Base-by-base conservation (phyloP, 164 flowering plant species). In the Aristolochia contorta region DNA sequence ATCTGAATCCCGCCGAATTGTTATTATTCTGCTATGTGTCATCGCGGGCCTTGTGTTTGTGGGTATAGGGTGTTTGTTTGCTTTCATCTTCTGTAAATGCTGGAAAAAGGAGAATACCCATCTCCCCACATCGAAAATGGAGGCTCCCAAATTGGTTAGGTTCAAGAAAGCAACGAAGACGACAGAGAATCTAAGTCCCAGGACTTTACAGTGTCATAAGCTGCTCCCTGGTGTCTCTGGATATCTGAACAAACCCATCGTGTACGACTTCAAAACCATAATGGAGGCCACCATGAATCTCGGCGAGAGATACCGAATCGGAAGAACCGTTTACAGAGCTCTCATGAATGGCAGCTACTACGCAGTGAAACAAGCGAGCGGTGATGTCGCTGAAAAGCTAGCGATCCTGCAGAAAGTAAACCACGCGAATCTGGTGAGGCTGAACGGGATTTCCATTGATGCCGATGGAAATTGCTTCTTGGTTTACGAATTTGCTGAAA, bases 401-500 rank as follows among this genome's bases (percentile, higher is more conserved):
- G 76, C 74, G 69, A 81, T 84, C 32, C 52, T 84, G 58, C 94
- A 79, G 74, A 86, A 75, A 62, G 78, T 84, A 15, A 84, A 79
- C 63, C 93, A 84, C 65, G 81, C 69, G 24, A 87, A 84, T 73
- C 72, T 87, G 56, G 80, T 84, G 57, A 80, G 78, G 56, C 49
- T 84, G 54, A 68, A 77, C 49, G 88, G 88, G 16, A 27, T 80
- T 19, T 81, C 86, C 9, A 69, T 74, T 1, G 80, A 68, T 46
- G 37, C 41, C 21, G 72, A 71, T 57, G 79, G 80, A 18, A 68
- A 52, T 54, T 53, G 69, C 59, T 87, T 78, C 67, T 65, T 87
- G 69, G 84, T 84, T 33, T 81, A 78, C 61, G 85, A 85, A 71
- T 80, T 71, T 64, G 75, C 80, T 18, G 85, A 87, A 65, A 86